Evolutionary conservation across 192 early-diverging fungal species (phyloP), one percentile per base, ranked within the genome.

Genomic region (Entrophospora sp.): DNA sequence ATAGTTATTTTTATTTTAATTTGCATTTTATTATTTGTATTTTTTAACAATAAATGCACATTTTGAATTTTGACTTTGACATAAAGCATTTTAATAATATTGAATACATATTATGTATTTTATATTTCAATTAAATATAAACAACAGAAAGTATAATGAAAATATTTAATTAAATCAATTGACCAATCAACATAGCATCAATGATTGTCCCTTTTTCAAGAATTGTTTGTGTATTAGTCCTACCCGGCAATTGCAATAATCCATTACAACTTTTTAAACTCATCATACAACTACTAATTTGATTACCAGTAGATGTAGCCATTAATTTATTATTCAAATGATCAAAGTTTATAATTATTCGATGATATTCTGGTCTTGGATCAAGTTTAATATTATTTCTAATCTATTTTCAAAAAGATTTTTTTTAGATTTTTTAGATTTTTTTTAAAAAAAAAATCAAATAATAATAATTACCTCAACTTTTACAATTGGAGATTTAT

Each of bases 261-360:
- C 86, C 89, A 73, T 94, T 95, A 16, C 91, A 89, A 13, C 74
- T 75, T 7, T 76, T 66, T 86, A 93, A 85, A 56, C 85, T 92
- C 43, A 87, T 65, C 77, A 93, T 80, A 0, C 91, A 77, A 58
- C 86, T 90, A 58, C 86, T 91, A 72, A 84, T 87, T 76, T 95
- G 92, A n/a, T 77, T 67, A 24, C 83, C 83, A 4, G 90, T 93
- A 0, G 83, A 82, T 4, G 66, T 51, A 16, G 71, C 89, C 12
- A 68, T 34, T 58, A 88, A 78, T 1, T 34, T n/a, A 4, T 62
- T 49, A 3, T 65, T 69, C 25, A 69, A 42, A 66, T 78, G 77
- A 32, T 65, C 67, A 16, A 67, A 72, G 18, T 48, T 66, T 6
- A 74, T 69, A 40, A 61, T 56, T 32, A 73, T 79, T 31, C 84